These are phyloP conservation scores for Yamadazyma endophytica DNA, from an alignment of 805 yeast genomes.

Conservation along the genomic window DNA sequence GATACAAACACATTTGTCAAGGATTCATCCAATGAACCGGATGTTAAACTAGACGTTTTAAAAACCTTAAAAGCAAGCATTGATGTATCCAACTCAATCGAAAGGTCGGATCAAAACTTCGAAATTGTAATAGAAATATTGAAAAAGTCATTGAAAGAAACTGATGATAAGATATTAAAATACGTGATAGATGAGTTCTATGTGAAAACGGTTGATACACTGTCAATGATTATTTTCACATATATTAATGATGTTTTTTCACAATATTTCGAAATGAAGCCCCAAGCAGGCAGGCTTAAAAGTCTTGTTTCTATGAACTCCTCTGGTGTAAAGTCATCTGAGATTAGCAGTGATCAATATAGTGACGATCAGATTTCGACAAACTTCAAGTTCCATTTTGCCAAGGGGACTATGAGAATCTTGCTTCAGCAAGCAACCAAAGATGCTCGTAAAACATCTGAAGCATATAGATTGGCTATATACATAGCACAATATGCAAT, in stretches of 20 bases:
- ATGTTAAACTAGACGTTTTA: slow-evolving; percentile 28
- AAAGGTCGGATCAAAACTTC: slow-evolving; percentile 23
- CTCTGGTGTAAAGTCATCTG: slow-evolving; percentile 12
- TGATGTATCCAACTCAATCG: slow-evolving; percentile 26
- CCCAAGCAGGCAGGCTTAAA: slow-evolving; percentile 14
- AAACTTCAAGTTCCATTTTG: slow-evolving; percentile 13
- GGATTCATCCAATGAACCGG: too few relatives aligned
- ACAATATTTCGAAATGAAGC: slow-evolving; percentile 10
- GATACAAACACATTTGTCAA: too few relatives aligned
- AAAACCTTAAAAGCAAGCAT: slow-evolving; percentile 33
- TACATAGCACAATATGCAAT: slow-evolving; percentile 33
- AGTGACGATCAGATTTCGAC: slow-evolving; percentile 5
- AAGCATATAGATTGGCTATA: slow-evolving; percentile 27
- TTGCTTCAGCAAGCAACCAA: slow-evolving; percentile 20
- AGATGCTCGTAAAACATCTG: slow-evolving; percentile 23
- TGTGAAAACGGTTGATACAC: slow-evolving; percentile 9
- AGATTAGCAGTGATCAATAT: slow-evolving; percentile 2
- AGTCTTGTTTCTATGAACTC: slow-evolving; percentile 26
- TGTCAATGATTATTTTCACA: slow-evolving; percentile 4
- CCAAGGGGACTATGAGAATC: slow-evolving; percentile 21
- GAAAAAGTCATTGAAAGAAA: slow-evolving; percentile 21
- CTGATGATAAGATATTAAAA: slow-evolving; percentile 27
- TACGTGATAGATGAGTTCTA: slow-evolving; percentile 24
- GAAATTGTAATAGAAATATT: slow-evolving; percentile 32
- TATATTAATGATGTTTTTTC: slow-evolving; percentile 8